Evolutionary conservation across 495 filamentous ascomycete genomes (phyloP), one percentile per base, ranked within the genome.

Genomic region (Tetracladium setigerum): DNA sequence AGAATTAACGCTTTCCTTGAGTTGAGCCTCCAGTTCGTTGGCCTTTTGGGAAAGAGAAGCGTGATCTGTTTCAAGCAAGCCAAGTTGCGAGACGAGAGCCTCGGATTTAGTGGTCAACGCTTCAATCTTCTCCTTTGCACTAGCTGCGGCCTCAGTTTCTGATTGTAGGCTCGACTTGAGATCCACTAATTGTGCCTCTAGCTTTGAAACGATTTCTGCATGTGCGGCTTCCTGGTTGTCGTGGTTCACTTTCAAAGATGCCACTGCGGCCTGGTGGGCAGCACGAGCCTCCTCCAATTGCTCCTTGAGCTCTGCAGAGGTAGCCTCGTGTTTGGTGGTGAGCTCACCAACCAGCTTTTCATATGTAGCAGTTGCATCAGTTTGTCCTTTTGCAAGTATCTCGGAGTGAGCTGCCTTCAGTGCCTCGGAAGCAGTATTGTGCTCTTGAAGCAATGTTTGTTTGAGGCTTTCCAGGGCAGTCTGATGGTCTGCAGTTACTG

Each of bases 401-500:
- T 68, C 67, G 2, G 64, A 49, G 35, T 76, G 59, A 41, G 73
- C 60, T 5, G 54, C 39, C 47, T 74, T 71, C 32, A 76, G 60
- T 39, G 69, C 67, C 15, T 35, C 48, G 2, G 60, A 11, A 36
- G 54, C 51, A 2, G 68, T 54, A 27, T 69, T 62, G 52, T 78
- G 72, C 40, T 71, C 64, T 30, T 62, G 57, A 56, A 67, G 69
- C 27, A 78, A 52, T 17, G 55, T 59, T 31, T 71, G 65, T 10
- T 74, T 50, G 1, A 72, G 62, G 13, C 66, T 63, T 34, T 53
- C 57, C n/a, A 71, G 56, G 14, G 69, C 66, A 51, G 67, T 58
- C 43, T 53, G 52, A 15, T 47, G 59, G 46, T 52, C 39, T 13
- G 44, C 41, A n/a, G 53, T 52, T 5, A 33, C 37, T 7, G 51